Evolutionary conservation across 208 protist species (phyloP), one percentile per base, ranked within the genome.

Genomic region (Leishmania amazonensis): DNA sequence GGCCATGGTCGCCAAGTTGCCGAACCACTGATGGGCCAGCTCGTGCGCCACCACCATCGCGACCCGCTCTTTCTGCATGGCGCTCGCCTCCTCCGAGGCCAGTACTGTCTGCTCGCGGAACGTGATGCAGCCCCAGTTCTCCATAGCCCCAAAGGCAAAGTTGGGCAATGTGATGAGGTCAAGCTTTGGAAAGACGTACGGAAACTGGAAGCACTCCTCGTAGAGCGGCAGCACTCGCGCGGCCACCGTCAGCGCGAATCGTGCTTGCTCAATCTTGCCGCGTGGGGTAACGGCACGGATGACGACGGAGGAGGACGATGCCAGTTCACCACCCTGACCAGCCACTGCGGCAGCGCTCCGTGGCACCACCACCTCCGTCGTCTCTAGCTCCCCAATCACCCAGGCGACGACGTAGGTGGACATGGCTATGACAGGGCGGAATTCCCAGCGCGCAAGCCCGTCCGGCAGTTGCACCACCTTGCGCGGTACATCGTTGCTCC

Each of bases 1-100:
- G 75, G 92, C 85, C 94, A 99, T 99, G n/a, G 98, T 99, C n/a
- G 99, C 97, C 28, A 99, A 85, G 90, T 99, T 99, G 77, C 99
- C 99, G 82, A 99, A 99, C 98, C 98, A 99, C 94, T 99, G 96
- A 81, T 99, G 99, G 17, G 95, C 97, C 47, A 99, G 75, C 83
- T 99, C 98, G 85, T 99, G 98, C 49, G 93, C 88, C 31, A 99
- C 94, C 13, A 98, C 92, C 42, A 92, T 81, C 53, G 95, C 94
- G 35, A 97, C 94, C 15, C 87, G 82, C 77, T 95, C 78, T 49
- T 75, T 77, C 60, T 95, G 88, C 75, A 73, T 74, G 15, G 85
- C 81, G 78, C 81, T 92, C 58, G 90, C 87, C 35, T 75, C 75
- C 35, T 88, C 85, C 78, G 92, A 84, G 76, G 88, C 91, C 28